These are phyloP conservation scores for cucumber (Cucumis sativus) DNA, from an alignment of 306 rosid genomes.

Conservation along the genomic window DNA sequence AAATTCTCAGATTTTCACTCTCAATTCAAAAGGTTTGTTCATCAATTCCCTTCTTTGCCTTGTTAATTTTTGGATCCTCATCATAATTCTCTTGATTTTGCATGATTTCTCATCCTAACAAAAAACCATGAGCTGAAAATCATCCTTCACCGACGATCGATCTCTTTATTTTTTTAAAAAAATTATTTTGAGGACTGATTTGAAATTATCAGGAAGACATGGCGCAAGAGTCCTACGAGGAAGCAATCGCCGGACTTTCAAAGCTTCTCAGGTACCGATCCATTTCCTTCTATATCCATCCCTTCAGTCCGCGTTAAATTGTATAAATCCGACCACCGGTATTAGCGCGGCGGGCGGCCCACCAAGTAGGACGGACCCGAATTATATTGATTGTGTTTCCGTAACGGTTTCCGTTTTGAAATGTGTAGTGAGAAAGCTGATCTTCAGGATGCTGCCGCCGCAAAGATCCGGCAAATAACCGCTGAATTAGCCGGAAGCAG, in stretches of 20 bases:
- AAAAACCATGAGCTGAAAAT: not conserved
- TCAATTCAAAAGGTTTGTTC: not conserved
- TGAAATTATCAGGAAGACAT: conserved; percentile 34
- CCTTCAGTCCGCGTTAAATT: not conserved
- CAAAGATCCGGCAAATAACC: conserved; percentile 46
- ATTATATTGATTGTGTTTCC: not conserved
- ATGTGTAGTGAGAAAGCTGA: conserved; percentile 33
- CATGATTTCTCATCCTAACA: no score
- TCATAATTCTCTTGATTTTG: no score
- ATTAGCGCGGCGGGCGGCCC: not conserved
- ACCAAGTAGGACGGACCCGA: not conserved
- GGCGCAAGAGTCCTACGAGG: conserved; percentile 61
- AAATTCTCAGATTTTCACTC: not conserved
- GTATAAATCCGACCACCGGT: not conserved
- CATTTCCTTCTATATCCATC: not conserved
- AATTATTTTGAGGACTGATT: not conserved
- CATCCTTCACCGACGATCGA: not conserved
- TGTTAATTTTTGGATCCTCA: not conserved
- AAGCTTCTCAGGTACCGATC: conserved; percentile 58
- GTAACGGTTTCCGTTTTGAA: not conserved
- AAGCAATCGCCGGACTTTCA: conserved; percentile 55
- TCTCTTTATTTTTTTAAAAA: not conserved
- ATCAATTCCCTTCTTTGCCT: not conserved
- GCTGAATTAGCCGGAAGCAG: conserved; percentile 25
- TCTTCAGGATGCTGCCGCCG: conserved; percentile 38